Evolutionary conservation across 2,329 filamentous ascomycete genomes (phyloP).

Genomic region (Botrytis byssoidea): DNA sequence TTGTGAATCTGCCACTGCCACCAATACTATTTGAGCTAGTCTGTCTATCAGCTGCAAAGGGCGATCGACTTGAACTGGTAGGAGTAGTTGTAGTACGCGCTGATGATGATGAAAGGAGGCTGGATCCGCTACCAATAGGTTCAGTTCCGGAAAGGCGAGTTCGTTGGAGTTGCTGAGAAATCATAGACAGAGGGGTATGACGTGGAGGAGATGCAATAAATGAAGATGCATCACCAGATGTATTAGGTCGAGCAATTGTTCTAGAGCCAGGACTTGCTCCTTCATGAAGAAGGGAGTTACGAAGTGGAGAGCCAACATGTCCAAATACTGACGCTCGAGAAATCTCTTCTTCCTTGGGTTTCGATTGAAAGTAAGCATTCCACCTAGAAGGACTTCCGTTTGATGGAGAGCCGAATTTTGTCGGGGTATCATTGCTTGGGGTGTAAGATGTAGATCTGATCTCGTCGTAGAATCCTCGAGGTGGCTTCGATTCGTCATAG

Average conservation of each 20-base stretch:
- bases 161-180: slow-evolving; percentile 62
- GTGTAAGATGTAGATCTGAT: slow-evolving; percentile 40
- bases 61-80: slow-evolving; percentile 41
- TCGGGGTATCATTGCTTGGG: slow-evolving; percentile 45
- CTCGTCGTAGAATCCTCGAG: slow-evolving; percentile 55
- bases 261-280: slow-evolving; percentile 46
- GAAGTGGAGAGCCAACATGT: slow-evolving; percentile 63
- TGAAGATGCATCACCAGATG: slow-evolving; percentile 37
- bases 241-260: slow-evolving; percentile 42
- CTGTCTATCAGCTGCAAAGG: slow-evolving; percentile 53
- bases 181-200: slow-evolving; percentile 52
- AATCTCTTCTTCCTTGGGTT: slow-evolving; percentile 52
- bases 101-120: slow-evolving; percentile 48
- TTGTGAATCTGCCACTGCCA: slow-evolving; percentile 56
- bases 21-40: slow-evolving; percentile 55
- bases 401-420: slow-evolving; percentile 61
- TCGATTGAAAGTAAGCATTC: slow-evolving; percentile 59
- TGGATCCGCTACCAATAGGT: slow-evolving; percentile 45
- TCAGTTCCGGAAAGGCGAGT: slow-evolving; percentile 52
- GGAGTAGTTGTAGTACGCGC: slow-evolving; percentile 44
- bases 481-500: slow-evolving; percentile 47
- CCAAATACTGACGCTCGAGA: slow-evolving; percentile 56
- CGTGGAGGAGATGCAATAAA: slow-evolving; percentile 39
- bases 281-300: slow-evolving; percentile 60
- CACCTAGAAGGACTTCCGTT: slow-evolving; percentile 59